phyloP scores from a whole-genome alignment of 257 asterid genomes.

The Primulina eburnea region DNA sequence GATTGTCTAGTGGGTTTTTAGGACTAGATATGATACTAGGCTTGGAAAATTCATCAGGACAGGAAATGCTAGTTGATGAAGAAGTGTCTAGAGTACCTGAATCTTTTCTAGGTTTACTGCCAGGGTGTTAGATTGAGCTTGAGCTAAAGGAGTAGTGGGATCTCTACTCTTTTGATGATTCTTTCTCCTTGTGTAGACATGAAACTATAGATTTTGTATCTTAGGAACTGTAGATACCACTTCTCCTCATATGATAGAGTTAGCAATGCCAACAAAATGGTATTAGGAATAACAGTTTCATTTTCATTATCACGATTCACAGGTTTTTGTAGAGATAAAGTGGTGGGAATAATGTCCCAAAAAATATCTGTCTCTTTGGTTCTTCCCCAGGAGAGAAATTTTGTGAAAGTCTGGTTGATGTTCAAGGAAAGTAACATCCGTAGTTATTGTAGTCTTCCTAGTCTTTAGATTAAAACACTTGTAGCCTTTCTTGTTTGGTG shows the following conservation, averaged over 20 bases:
- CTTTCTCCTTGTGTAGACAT: neutral
- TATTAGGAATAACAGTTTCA: neutral
- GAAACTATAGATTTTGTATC: neutral
- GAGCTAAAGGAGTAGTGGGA: no score
- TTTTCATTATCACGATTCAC: neutral
- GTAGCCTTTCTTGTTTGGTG: no score
- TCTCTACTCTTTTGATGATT: no score
- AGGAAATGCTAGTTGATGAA: neutral
- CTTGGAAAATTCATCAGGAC: no score
- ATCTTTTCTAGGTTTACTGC: neutral
- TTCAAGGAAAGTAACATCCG: no score
- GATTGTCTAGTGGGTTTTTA: no score
- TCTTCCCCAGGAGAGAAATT: neutral
- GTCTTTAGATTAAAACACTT: no score
- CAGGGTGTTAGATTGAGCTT: no score
- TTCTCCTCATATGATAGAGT: neutral
- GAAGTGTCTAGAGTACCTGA: neutral
- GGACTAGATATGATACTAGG: no score
- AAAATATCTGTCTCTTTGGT: neutral
- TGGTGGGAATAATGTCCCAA: neutral
- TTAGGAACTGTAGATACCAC: no score
- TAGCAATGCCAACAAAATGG: neutral
- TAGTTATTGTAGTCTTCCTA: no score
- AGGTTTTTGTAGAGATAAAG: neutral
- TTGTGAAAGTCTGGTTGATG: neutral